These are phyloP conservation scores for Colletotrichum filicis DNA, from an alignment of 2,329 filamentous ascomycete genomes.

Conservation along the genomic window DNA sequence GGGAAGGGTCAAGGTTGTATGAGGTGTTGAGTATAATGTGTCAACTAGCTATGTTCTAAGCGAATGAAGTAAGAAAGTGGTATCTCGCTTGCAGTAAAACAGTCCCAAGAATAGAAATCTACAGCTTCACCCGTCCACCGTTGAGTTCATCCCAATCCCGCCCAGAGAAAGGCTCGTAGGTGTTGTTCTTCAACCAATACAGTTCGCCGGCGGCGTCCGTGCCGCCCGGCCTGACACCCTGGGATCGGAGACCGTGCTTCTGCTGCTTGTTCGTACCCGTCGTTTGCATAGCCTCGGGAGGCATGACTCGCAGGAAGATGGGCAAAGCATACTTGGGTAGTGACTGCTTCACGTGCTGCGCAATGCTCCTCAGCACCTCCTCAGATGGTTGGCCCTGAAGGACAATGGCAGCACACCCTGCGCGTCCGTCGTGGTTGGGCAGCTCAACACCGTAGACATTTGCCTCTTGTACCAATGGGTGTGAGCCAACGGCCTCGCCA, in stretches of 20 bases:
- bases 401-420: constrained; percentile 80
- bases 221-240: constrained; percentile 77
- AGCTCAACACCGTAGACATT: constrained; percentile 88
- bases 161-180: constrained; percentile 75
- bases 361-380: constrained; percentile 67
- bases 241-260: constrained; percentile 76
- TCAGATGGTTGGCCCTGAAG: constrained; percentile 59
- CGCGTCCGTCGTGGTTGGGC: constrained; percentile 84
- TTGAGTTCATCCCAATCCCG: constrained; percentile 77
- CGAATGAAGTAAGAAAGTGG: constrained; percentile 5
- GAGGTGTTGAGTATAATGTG: background rate
- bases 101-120: constrained; percentile 17
- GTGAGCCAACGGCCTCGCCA: constrained; percentile 75
- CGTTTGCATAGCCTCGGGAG: constrained; percentile 65
- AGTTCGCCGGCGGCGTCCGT: constrained; percentile 57
- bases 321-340: constrained; percentile 83
- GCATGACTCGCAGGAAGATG: constrained; percentile 78
- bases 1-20: no score
- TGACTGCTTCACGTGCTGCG: constrained; percentile 63
- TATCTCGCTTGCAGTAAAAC: constrained; percentile 27
- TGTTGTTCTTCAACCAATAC: constrained; percentile 73
- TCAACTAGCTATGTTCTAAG: background rate
- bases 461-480: constrained; percentile 76
- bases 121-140: constrained; percentile 78
- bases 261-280: constrained; percentile 93